phyloP scores from a whole-genome alignment of 2,329 filamentous ascomycete species.

The Chalaropsis ovoidea region DNA sequence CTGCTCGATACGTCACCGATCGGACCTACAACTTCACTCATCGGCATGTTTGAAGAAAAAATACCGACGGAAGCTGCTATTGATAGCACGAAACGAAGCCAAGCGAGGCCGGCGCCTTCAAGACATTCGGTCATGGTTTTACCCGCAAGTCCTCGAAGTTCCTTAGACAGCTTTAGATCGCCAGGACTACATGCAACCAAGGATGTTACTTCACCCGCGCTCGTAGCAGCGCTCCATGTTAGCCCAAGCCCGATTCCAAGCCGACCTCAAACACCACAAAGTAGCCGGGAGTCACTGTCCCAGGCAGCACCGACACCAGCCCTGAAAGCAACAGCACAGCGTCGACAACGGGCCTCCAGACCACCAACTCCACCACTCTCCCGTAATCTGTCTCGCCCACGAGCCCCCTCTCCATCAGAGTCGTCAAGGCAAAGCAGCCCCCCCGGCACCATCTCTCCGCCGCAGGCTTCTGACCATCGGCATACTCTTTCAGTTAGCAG shows the following conservation, averaged over 20 bases:
- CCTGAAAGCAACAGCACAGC: not conserved
- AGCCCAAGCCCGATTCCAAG: conserved; percentile 21
- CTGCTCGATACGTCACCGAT: conserved; percentile 48
- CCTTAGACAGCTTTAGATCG: not conserved
- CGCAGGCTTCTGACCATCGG: conserved; percentile 29
- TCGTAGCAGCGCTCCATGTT: conserved; percentile 18
- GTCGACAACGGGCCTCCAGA: conserved; percentile 23
- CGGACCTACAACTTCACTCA: conserved; percentile 52
- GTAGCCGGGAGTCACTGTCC: not conserved
- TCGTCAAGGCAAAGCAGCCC: conserved; percentile 31
- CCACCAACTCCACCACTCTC: conserved; percentile 20
- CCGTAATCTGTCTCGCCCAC: conserved; percentile 24
- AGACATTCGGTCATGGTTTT: conserved; percentile 5
- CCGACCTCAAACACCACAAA: conserved; percentile 12
- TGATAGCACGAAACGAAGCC: conserved; percentile 25
- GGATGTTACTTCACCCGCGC: not conserved
- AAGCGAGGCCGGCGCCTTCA: not conserved
- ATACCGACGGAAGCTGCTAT: not conserved
- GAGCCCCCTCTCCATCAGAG: conserved; percentile 28
- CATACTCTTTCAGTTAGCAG: conserved; percentile 24
- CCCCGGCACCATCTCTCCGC: conserved; percentile 28
- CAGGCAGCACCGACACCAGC: conserved; percentile 9
- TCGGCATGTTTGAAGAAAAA: conserved; percentile 56
- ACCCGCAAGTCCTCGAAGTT: not conserved
- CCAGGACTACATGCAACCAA: not conserved